These are phyloP conservation scores for Paramecium primaurelia DNA, from an alignment of 73 alveolate species.

Conservation along the genomic window DNA sequence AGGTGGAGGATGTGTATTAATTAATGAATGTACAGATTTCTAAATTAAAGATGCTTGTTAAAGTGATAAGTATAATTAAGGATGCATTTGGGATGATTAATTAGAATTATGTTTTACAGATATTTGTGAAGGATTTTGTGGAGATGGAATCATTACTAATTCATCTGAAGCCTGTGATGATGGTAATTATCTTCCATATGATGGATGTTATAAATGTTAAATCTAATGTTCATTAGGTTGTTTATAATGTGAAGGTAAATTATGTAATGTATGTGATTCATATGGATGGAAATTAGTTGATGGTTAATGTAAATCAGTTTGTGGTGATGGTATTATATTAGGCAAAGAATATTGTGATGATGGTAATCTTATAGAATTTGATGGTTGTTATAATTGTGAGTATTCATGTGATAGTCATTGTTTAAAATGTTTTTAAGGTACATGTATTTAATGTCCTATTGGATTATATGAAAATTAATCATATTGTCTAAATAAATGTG, in stretches of 20 bases:
- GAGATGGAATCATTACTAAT: background rate
- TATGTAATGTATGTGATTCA: background rate
- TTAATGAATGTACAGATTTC: background rate
- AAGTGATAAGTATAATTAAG: background rate
- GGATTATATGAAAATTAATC: background rate
- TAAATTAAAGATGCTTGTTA: background rate
- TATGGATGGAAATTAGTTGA: background rate
- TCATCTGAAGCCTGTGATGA: conserved; percentile 19
- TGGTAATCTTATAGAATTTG: conserved; percentile 68
- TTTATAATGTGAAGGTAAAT: background rate
- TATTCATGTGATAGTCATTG: background rate
- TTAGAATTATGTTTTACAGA: background rate
- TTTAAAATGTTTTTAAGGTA: background rate
- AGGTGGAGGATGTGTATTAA: background rate
- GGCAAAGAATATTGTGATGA: conserved; percentile 69
- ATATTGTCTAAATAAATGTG: conserved; percentile 44
- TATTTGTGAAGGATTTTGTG: background rate
- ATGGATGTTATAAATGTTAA: conserved; percentile 33
- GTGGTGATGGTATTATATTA: conserved; percentile 70
- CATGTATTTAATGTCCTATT: background rate
- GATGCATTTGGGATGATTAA: background rate
- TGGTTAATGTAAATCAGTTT: conserved; percentile 54
- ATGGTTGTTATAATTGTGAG: conserved; percentile 69
- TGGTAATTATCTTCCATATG: background rate
- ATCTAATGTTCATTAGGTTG: background rate